These are phyloP conservation scores for Endocalyx cinctus DNA, from an alignment of 2,329 filamentous ascomycete species.

Conservation along the genomic window DNA sequence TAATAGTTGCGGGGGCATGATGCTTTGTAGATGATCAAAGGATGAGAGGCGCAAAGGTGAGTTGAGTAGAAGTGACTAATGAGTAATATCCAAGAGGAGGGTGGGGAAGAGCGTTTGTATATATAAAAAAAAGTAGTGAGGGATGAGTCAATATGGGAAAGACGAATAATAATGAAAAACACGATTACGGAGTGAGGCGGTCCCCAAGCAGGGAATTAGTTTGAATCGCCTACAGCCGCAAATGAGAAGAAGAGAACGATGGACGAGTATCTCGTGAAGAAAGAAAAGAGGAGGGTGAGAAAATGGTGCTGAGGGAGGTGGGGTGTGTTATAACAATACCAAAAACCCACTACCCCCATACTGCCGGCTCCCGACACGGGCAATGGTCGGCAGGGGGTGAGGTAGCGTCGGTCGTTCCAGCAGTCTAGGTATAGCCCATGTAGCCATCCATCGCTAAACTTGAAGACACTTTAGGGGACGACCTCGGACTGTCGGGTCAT, in stretches of 20 bases:
- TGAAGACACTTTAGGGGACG: too few relatives aligned
- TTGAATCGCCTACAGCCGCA: slow-evolving; percentile 58
- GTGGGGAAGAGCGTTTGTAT: slow-evolving; percentile 19
- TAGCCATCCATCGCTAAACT: too few relatives aligned
- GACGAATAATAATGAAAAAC: slow-evolving; percentile 40
- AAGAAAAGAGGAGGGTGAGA: slow-evolving; percentile 42
- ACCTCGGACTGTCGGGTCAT: too few relatives aligned
- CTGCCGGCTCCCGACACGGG: too few relatives aligned
- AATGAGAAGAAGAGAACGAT: slow-evolving; percentile 54
- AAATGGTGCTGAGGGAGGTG: slow-evolving; percentile 44
- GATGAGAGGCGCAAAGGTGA: too few relatives aligned
- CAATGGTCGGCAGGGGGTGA: too few relatives aligned
- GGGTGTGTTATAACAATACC: slow-evolving; percentile 41
- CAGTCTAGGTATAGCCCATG: too few relatives aligned
- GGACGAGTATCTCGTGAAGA: slow-evolving; percentile 56
- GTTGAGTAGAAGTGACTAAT: too few relatives aligned
- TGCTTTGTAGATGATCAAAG: slow-evolving; percentile 25
- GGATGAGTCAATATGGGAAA: slow-evolving; percentile 30
- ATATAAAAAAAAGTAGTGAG: too few relatives aligned
- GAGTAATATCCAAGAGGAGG: slow-evolving; percentile 26
- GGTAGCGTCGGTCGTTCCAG: too few relatives aligned
- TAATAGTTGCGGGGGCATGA: slow-evolving; percentile 88
- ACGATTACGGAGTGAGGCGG: slow-evolving; percentile 46
- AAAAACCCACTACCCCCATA: too few relatives aligned
- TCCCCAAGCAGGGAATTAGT: slow-evolving; percentile 54